Base-by-base conservation (phyloP, 352 stramenopile genomes). In the Phytophthora hibernalis region DNA sequence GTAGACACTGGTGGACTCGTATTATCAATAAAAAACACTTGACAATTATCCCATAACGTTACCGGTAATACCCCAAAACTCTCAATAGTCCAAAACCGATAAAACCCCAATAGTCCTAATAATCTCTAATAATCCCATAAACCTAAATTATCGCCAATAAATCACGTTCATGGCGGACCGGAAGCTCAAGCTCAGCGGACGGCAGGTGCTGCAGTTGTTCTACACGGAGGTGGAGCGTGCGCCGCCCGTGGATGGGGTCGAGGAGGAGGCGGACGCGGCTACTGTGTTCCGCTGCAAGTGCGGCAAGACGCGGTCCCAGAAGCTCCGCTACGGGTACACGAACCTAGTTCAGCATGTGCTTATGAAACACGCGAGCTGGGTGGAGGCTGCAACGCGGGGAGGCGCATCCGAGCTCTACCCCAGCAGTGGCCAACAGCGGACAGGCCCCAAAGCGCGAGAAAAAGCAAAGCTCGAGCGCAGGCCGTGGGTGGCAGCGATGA, bases 291-390 rank as follows among this genome's bases (percentile, higher is more conserved):
- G 71, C 40, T 92, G 84, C 35, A 82, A 79, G 60, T 92, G 84
- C 44, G 82, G 82, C 62, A 89, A 89, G 49, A 73, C 75, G 21
- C 76, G 83, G 18, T 50, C 77, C 21, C 80, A 89, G 68, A 76
- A 65, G 49, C 68, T 87, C 40, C 76, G 78, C 43, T 63, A 85
- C 44, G 74, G 82, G 1, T 90, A 89, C 70, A 82, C 80, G 18
- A 88, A 88, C 62, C 59, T 92, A 45, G 84, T 82, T 61, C 80
- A 90, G 51, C 84, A 92, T 55, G 68, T 92, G 28, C 33, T 83
- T 24, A 54, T 87, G 21, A 90, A 92, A 50, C 84, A 92, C 65
- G 58, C 72, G 16, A 77, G 88, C 45, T 92, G 84, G 84, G 48
- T 84, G 37, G 56, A 48, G 47, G 73, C 71, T 10, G 59, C 63